Conservation (phyloP, 345 rosid species). For the Melastoma malabathricum region DNA sequence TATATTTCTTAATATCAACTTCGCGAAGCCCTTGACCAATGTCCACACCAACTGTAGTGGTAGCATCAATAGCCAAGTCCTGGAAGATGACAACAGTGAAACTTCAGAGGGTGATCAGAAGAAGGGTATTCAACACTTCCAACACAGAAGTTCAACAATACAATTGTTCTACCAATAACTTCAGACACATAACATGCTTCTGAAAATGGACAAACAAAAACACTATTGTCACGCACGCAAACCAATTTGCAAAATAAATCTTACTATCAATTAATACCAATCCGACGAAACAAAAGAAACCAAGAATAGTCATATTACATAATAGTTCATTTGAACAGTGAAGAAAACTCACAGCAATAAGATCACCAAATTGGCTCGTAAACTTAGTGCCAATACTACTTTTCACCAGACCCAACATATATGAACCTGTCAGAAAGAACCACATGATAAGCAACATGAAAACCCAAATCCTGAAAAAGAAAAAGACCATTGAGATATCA, state of each 20-base stretch:
- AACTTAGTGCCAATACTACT: slow-evolving; percentile 94
- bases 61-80: slow-evolving; percentile 96
- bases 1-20: slow-evolving; percentile 86
- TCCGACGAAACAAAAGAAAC: no score
- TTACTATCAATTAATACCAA: no score
- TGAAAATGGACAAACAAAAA: no score
- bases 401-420: slow-evolving; percentile 66
- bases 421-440: slow-evolving; percentile 32
- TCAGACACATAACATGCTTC: no score
- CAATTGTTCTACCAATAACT: no score
- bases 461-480: neutral
- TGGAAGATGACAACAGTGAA: slow-evolving; percentile 15
- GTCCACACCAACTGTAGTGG: slow-evolving; percentile 71
- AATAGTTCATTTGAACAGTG: neutral
- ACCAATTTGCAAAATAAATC: no score
- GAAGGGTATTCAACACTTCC: neutral
- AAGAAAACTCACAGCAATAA: slow-evolving; percentile 68
- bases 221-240: no score
- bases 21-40: slow-evolving; percentile 95
- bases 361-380: slow-evolving; percentile 89
- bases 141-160: neutral
- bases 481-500: no score
- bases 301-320: no score
- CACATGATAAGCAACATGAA: neutral
- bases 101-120: neutral